Base-by-base conservation (phyloP, 2,329 filamentous ascomycete species). In the Gaeumannomyces tritici region DNA sequence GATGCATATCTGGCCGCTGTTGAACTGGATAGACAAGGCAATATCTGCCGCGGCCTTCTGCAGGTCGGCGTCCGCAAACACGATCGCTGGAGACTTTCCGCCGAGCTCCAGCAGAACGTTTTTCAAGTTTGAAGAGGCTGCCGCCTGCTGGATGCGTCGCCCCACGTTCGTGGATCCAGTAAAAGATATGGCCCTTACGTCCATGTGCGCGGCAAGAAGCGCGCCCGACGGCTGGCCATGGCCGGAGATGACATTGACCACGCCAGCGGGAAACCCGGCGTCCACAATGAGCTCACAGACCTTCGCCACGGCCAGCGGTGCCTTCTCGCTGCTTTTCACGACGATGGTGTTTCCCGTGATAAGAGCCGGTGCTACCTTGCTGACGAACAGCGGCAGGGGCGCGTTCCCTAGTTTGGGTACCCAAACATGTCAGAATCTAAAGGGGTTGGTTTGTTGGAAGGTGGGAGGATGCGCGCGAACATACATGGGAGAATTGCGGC, bases 231-330 rank as follows among this genome's bases (percentile, higher is more conserved):
- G 63, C 59, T 55, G 35, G 59, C 87, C 87, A 66, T 85, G 79
- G 4, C 87, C 87, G 63, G 87, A 88, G 60, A 89, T 67, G 62
- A 90, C 79, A 71, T 89, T 89, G 67, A 89, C 75, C 18, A 90
- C 87, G 61, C 87, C 87, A 2, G 86, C 81, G 13, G 87, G 87
- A 71, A 89, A 89, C 0, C 87, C 87, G 47, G 86, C 86, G 68
- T 89, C 80, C 66, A 84, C 83, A 67, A 89, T 79, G 28, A 89
- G 74, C 29, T 80, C 82, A 7, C 79, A 86, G 7, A 89, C 76
- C 62, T 84, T 81, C 5, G 84, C 70, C 69, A 81, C 79, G 63
- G 78, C 80, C 55, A 85, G 74, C 29, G 82, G 82, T 4, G 82
- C 83, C 73, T 84, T 82, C 69, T 85, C 82, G 54, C 82, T 81